phyloP scores from a whole-genome alignment of 768 basidiomycete genomes.

The Coprinopsis marcescibilis region DNA sequence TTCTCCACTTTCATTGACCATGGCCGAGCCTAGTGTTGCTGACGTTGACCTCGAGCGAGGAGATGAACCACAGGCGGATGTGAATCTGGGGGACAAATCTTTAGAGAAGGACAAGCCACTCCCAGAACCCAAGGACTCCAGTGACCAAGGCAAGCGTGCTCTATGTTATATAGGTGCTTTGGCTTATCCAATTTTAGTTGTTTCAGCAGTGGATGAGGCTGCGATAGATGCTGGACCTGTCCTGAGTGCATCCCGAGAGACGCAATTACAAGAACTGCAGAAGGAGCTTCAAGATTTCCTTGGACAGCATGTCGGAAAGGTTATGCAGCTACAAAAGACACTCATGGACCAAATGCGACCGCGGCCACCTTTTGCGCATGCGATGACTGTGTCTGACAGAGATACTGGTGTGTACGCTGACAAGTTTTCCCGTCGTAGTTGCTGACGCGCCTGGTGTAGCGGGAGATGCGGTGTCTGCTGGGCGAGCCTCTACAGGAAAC shows the following conservation, averaged over 20 bases:
- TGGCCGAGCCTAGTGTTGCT: too few species aligned
- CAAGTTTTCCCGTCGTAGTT: background rate
- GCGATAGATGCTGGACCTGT: too few species aligned
- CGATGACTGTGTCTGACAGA: background rate
- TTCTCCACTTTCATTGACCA: too few species aligned
- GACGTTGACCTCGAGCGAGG: too few species aligned
- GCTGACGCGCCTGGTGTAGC: background rate
- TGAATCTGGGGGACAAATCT: background rate
- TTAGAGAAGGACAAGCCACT: background rate
- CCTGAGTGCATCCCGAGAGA: too few species aligned
- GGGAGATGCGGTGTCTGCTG: conserved; percentile 3
- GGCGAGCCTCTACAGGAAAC: conserved; percentile 5
- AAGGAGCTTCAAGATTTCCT: conserved; percentile 6
- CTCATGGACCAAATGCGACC: background rate
- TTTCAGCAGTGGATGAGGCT: too few species aligned
- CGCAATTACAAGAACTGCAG: conserved; percentile 7
- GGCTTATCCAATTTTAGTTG: too few species aligned
- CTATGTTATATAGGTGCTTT: too few species aligned
- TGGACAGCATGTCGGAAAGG: conserved; percentile 5
- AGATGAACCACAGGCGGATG: too few species aligned
- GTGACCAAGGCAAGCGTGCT: too few species aligned
- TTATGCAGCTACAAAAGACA: background rate
- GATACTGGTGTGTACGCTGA: background rate
- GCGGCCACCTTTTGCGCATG: background rate
- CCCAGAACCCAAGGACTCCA: too few species aligned